Conservation (phyloP, 345 rosid species). For the Turritis glabra region DNA sequence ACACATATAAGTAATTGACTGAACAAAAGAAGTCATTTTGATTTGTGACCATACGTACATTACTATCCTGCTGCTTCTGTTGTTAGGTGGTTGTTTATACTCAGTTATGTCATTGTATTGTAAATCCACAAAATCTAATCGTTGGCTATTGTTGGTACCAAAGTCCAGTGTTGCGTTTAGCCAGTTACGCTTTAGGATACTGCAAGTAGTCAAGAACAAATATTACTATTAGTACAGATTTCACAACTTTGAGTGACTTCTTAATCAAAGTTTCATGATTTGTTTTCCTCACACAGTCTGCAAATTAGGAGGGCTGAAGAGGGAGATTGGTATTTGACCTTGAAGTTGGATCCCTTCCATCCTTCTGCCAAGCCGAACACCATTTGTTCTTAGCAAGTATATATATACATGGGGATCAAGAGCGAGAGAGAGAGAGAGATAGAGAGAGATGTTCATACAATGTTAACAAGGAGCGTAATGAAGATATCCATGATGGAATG, state of each 20-base stretch:
- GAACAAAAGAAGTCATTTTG: background rate
- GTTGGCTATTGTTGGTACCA: background rate
- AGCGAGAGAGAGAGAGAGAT: constrained; percentile 1
- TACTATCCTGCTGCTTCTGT: background rate
- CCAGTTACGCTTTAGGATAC: background rate
- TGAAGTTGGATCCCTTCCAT: background rate
- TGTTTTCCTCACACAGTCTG: background rate
- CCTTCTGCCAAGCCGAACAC: background rate
- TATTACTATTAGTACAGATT: background rate
- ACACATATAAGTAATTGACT: background rate
- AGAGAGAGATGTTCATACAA: constrained; percentile 52
- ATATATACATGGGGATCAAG: background rate
- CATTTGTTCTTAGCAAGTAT: background rate
- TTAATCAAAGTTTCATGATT: background rate
- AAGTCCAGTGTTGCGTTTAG: background rate
- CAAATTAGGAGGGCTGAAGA: background rate
- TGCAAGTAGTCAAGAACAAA: background rate
- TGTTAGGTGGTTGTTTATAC: background rate
- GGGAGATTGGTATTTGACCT: background rate
- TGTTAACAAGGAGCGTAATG: constrained; percentile 47
- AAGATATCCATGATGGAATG: constrained; percentile 62
- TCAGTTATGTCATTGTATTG: background rate
- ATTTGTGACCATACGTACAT: background rate
- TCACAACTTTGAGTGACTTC: background rate
- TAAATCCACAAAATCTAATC: background rate